phyloP scores from a whole-genome alignment of 441 rosid species.

The Corymbia citriodora region DNA sequence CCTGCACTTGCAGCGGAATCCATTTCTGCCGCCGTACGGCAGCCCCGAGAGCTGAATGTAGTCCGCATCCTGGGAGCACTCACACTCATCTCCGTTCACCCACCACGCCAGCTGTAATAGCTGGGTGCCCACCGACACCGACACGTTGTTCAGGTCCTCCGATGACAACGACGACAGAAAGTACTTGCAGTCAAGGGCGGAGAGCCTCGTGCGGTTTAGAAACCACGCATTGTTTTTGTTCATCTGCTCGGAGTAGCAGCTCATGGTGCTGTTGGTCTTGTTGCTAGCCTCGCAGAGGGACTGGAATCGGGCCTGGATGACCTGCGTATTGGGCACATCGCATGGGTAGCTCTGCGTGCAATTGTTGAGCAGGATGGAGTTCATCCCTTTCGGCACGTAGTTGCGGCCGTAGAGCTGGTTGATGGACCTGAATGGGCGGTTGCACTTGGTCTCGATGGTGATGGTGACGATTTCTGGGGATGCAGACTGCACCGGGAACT shows the following conservation, averaged over 20 bases:
- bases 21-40: conserved; percentile 17
- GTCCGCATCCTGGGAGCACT: conserved; percentile 31
- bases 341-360: conserved; percentile 14
- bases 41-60: conserved; percentile 24
- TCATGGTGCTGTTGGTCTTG: conserved; percentile 9
- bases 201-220: conserved; percentile 9
- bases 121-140: conserved; percentile 41
- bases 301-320: conserved; percentile 19
- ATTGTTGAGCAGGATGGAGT: conserved; percentile 37
- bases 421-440: conserved; percentile 30
- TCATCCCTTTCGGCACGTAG: conserved; percentile 49
- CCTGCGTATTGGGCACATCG: conserved; percentile 9
- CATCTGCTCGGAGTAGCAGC: conserved; percentile 33
- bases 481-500: conserved; percentile 25
- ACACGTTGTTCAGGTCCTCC: conserved; percentile 6
- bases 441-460: conserved; percentile 34
- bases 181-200: conserved; percentile 22
- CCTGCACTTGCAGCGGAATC: conserved; percentile 48
- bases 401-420: conserved; percentile 20
- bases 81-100: conserved; percentile 41
- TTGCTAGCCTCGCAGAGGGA: conserved; percentile 13
- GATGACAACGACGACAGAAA: conserved; percentile 54
- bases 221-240: neutral
- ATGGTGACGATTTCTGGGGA: conserved; percentile 16
- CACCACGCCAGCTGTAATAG: conserved; percentile 63